phyloP scores from a whole-genome alignment of 371 early-diverging fungal species.

The Batkoa obscura region DNA sequence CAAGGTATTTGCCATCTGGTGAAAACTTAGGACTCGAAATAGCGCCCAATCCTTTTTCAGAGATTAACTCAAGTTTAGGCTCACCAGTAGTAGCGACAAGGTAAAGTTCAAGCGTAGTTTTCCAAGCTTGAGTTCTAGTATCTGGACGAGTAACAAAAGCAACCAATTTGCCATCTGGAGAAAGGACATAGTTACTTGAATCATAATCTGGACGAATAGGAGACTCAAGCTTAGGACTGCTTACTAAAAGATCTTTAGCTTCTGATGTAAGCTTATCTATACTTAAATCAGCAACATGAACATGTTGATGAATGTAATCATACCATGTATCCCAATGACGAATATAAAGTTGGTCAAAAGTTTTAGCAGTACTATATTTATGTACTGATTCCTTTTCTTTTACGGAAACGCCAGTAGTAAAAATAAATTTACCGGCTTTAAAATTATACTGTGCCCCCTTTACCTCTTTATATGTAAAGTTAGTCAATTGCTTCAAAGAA shows the following conservation, averaged over 20 bases:
- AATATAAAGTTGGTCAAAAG: constrained; percentile 39
- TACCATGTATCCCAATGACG: constrained; percentile 49
- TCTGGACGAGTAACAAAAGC: constrained; percentile 50
- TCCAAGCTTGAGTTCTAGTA: constrained; percentile 47
- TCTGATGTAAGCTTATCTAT: constrained; percentile 15
- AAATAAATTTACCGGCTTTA: constrained; percentile 20
- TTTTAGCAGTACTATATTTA: constrained; percentile 20
- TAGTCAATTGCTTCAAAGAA: constrained; percentile 18
- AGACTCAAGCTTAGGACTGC: constrained; percentile 14
- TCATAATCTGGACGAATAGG: constrained; percentile 35
- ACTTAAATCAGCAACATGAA: constrained; percentile 3
- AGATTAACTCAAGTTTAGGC: constrained; percentile 19
- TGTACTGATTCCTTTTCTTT: constrained; percentile 12
- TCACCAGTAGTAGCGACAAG: constrained; percentile 29
- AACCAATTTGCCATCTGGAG: constrained; percentile 28
- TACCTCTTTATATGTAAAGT: constrained; percentile 22
- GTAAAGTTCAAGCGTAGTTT: constrained; percentile 53
- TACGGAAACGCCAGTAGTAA: constrained; percentile 27
- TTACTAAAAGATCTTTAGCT: constrained; percentile 24
- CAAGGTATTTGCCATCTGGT: constrained; percentile 31
- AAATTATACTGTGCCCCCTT: constrained; percentile 22
- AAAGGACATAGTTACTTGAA: constrained; percentile 30
- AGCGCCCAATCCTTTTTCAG: constrained; percentile 35
- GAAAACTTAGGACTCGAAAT: constrained; percentile 38
- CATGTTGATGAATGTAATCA: constrained; percentile 24